These are phyloP conservation scores for Lecanicillium sp. DNA, from an alignment of 2,329 filamentous ascomycete genomes.

Conservation along the genomic window DNA sequence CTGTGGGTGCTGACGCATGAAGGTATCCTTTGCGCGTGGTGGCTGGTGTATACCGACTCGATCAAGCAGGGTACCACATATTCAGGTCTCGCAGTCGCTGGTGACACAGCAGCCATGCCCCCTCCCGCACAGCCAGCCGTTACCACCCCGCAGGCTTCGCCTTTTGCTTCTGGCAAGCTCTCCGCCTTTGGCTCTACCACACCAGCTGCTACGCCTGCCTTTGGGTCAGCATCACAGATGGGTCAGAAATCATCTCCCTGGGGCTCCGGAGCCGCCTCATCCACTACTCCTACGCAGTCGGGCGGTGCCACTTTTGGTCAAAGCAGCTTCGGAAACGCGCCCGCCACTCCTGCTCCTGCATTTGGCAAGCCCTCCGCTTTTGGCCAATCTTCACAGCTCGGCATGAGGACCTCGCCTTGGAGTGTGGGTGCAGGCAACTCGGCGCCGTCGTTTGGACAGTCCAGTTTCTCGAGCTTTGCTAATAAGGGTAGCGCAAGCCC, in stretches of 20 bases:
- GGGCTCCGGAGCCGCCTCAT: constrained; percentile 30
- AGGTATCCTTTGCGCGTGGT: constrained; percentile 80
- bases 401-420: constrained; percentile 50
- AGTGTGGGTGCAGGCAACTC: constrained; percentile 25
- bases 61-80: constrained; percentile 69
- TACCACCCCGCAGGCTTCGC: constrained; percentile 9
- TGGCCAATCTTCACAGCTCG: constrained; percentile 45
- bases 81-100: constrained; percentile 55
- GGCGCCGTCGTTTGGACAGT: constrained; percentile 49
- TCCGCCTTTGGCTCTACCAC: constrained; percentile 36
- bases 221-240: constrained; percentile 42
- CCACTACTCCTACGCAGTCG: constrained; percentile 25
- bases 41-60: constrained; percentile 85
- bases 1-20: constrained; percentile 85
- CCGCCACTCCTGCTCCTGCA: constrained; percentile 34
- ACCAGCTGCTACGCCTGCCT: constrained; percentile 34
- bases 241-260: constrained; percentile 49
- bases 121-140: constrained; percentile 21
- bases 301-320: constrained; percentile 39
- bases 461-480: constrained; percentile 40
- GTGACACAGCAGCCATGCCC: constrained; percentile 24
- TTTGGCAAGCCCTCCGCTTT: constrained; percentile 48
- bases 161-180: constrained; percentile 28
- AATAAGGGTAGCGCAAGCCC: constrained; percentile 30
- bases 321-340: constrained; percentile 35